phyloP scores from a whole-genome alignment of 73 alveolate genomes.

The Paramecium pentaurelia region DNA sequence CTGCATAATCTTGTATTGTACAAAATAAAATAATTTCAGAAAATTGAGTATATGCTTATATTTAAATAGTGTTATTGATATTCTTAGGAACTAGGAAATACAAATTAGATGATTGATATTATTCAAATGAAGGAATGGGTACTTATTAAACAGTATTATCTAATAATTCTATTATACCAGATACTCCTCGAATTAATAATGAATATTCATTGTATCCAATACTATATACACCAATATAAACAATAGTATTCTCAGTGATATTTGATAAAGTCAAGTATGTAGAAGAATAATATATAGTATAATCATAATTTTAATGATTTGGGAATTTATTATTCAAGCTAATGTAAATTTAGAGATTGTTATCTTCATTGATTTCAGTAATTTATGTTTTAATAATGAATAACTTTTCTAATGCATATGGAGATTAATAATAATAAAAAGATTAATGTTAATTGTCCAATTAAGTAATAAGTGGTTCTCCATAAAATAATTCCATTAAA shows the following conservation, averaged over 20 bases:
- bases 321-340: not conserved
- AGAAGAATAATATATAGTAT: not conserved
- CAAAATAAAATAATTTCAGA: not conserved
- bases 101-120: not conserved
- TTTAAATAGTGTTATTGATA: not conserved
- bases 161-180: not conserved
- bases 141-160: not conserved
- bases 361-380: not conserved
- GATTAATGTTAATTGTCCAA: not conserved
- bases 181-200: not conserved
- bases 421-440: not conserved
- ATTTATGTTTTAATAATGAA: not conserved
- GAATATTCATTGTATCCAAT: constrained; percentile 1
- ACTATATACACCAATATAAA: not conserved
- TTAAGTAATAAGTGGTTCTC: not conserved
- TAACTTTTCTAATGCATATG: not conserved
- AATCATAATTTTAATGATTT: not conserved
- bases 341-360: not conserved
- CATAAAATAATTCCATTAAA: not conserved
- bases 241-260: not conserved
- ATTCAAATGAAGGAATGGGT: not conserved
- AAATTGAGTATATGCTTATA: constrained; percentile 14
- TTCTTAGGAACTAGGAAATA: not conserved
- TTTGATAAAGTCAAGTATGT: not conserved
- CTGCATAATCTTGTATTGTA: not conserved